A percentile compares a stretch with the other conserved stretches of the same genome.
These are phyloP conservation scores for Apophysomyces trapeziformis DNA, from an alignment of 371 early-diverging fungal species.

Conservation along the genomic window DNA sequence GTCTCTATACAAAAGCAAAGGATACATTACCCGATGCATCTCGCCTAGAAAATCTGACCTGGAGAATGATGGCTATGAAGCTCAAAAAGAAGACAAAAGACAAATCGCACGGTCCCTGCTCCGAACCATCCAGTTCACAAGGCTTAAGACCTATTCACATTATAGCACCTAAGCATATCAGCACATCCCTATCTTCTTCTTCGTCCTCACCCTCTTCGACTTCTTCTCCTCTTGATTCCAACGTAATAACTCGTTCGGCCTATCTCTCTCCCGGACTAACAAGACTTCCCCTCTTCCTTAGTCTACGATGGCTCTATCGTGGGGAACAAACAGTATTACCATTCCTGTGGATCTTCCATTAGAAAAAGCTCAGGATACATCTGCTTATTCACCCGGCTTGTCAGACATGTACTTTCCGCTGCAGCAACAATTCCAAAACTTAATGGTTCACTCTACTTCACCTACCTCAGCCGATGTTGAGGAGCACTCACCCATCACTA, in stretches of 20 bases:
- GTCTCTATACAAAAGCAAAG: slow-evolving; percentile 70
- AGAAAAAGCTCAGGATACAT: slow-evolving; percentile 1
- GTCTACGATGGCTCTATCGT: neutral
- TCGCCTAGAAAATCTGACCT: slow-evolving; percentile 70
- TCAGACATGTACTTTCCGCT: neutral
- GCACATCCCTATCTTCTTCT: slow-evolving; percentile 22
- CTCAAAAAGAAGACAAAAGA: slow-evolving; percentile 32
- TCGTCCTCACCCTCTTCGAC: neutral
- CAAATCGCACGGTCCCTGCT: slow-evolving; percentile 15
- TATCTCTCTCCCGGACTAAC: neutral
- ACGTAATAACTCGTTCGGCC: neutral
- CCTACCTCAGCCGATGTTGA: neutral
- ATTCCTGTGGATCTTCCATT: slow-evolving; percentile 28
- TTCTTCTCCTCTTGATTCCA: neutral
- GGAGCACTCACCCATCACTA: slow-evolving; percentile 1
- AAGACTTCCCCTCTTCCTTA: neutral
- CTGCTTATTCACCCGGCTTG: neutral
- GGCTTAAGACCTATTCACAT: neutral
- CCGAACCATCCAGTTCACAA: slow-evolving; percentile 9
- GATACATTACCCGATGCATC: slow-evolving; percentile 67
- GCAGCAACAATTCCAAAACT: slow-evolving; percentile 1
- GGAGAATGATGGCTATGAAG: slow-evolving; percentile 75
- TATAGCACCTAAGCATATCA: neutral
- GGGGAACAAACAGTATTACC: slow-evolving; percentile 17
- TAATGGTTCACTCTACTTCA: neutral